Evolutionary conservation across 306 rosid species (phyloP).

Genomic region (Clitoria ternatea): DNA sequence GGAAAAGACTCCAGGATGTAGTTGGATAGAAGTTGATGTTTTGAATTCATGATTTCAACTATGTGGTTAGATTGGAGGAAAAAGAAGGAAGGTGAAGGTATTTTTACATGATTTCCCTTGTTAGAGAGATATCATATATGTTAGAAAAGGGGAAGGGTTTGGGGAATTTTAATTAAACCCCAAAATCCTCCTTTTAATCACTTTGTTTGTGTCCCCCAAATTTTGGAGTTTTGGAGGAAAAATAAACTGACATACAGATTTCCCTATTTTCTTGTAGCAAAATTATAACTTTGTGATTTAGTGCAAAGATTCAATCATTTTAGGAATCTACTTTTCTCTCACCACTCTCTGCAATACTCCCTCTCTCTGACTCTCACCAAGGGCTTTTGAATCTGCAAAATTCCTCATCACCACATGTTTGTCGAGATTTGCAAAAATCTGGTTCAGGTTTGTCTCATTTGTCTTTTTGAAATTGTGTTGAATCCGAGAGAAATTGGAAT

Average conservation of each 20-base stretch:
- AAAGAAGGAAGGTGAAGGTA: not conserved
- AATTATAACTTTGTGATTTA: not conserved
- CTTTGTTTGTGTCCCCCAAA: not conserved
- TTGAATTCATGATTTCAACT: constrained; percentile 30
- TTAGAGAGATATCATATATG: not conserved
- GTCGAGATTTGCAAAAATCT: not conserved
- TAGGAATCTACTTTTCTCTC: not conserved
- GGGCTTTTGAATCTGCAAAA: not conserved
- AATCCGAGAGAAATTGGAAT: not conserved
- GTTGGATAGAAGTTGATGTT: constrained; percentile 42
- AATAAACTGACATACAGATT: not conserved
- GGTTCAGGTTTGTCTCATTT: not conserved
- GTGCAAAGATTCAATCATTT: not conserved
- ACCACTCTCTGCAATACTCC: not conserved
- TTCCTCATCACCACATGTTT: not conserved
- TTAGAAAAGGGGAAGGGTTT: not conserved
- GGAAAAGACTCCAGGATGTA: constrained; percentile 40
- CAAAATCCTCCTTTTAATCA: not conserved
- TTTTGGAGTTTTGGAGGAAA: not conserved
- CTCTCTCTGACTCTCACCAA: not conserved
- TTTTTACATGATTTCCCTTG: not conserved
- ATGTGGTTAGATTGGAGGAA: not conserved
- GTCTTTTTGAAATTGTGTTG: not conserved
- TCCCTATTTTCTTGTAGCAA: not conserved
- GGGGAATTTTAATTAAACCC: not conserved